phyloP scores from a whole-genome alignment of 2,329 filamentous ascomycete species.

The Anthostomella pinea region DNA sequence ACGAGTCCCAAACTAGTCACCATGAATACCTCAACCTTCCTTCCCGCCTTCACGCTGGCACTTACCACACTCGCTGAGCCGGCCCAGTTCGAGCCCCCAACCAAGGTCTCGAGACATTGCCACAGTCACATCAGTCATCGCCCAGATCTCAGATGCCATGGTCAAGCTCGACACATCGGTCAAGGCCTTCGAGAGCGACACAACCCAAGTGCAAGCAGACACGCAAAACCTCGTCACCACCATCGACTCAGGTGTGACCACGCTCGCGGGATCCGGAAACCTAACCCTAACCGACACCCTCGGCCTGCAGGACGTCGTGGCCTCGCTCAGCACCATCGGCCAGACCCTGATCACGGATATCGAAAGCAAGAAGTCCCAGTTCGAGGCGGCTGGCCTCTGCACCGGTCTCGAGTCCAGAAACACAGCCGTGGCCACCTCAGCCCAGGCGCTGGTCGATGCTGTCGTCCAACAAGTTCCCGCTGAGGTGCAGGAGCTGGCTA shows the following conservation, averaged over 20 bases:
- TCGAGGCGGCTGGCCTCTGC: slow-evolving; percentile 22
- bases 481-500: slow-evolving; percentile 12
- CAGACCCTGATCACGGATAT: slow-evolving; percentile 18
- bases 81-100: slow-evolving; percentile 11
- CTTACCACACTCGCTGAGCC: slow-evolving; percentile 22
- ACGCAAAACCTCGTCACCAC: slow-evolving; percentile 21
- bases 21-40: slow-evolving; percentile 26
- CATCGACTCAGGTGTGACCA: slow-evolving; percentile 19
- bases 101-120: slow-evolving; percentile 21
- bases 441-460: slow-evolving; percentile 17
- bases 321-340: slow-evolving; percentile 8
- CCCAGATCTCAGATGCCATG: slow-evolving; percentile 24
- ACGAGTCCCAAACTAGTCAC: no score
- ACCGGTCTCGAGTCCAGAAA: slow-evolving; percentile 9
- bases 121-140: slow-evolving; percentile 21
- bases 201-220: slow-evolving; percentile 20
- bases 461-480: slow-evolving; percentile 20
- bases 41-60: slow-evolving; percentile 20
- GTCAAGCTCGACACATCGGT: slow-evolving; percentile 28
- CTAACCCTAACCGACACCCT: slow-evolving; percentile 16
- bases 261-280: slow-evolving; percentile 8
- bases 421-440: slow-evolving; percentile 10
- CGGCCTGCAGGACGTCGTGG: slow-evolving; percentile 13
- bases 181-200: slow-evolving; percentile 26
- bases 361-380: slow-evolving; percentile 18